Evolutionary conservation across 2,329 filamentous ascomycete genomes (phyloP), one percentile per base, ranked within the genome.

Genomic region (Ophiognomonia clavigignenti-juglandacearum): DNA sequence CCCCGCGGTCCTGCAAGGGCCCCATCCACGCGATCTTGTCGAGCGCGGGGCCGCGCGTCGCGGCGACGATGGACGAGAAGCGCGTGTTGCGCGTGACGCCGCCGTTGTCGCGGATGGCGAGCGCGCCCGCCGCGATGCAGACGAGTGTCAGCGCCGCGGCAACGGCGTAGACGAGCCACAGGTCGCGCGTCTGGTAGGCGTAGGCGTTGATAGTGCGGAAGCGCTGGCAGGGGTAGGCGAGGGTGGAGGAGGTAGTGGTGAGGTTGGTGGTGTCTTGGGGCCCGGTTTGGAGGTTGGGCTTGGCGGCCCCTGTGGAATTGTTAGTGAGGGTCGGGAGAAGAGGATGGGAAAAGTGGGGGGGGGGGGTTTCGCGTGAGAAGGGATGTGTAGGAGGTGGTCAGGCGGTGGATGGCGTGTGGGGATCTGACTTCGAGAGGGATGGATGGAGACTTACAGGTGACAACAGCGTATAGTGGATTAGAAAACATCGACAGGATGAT

Each of bases 61-160:
- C 66, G 3, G 67, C 66, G n/a, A 70, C 60, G 41, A 71, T 62
- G 53, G 62, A 66, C 8, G 66, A 69, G 54, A 70, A 67, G 5
- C 59, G 59, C 20, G 61, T 64, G 53, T 68, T 63, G 27, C 65
- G 60, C 6, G 64, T 58, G 24, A 64, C 61, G 34, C 64, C 61
- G 43, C 64, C 63, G 48, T 61, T 61, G 39, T 63, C 58, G 2
- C 58, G 47, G 19, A 70, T 54, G 13, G 67, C 64, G 29, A 60
- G 45, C 1, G 61, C 57, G n/a, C 68, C 68, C 13, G 63, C 54
- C 0, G 58, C 52, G 13, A 69, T 55, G 27, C 60, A 61, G 10
- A 53, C 40, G 5, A 59, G 32, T 2, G 57, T 53, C 2, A 56
- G 45, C 9, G 50, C 16, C 8, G 58, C 51, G 14, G 60, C 60